Conservation (phyloP, 192 early-diverging fungal species). For the Gaertneriomyces semiglobifer region DNA sequence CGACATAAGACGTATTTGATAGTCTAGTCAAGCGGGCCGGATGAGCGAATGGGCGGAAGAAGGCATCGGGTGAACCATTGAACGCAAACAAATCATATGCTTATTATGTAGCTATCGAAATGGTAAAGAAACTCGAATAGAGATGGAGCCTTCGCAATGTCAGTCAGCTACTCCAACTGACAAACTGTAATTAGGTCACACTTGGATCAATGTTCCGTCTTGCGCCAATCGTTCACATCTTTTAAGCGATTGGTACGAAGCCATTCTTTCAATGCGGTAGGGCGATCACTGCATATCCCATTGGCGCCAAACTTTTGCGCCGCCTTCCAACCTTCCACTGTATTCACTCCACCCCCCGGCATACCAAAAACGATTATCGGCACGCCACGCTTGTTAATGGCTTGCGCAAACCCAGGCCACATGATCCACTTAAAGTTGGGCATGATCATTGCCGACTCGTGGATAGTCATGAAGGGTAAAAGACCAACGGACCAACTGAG, state of each 20-base stretch:
- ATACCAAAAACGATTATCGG: conserved; percentile 45
- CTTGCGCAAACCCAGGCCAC: conserved; percentile 33
- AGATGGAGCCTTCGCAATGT: no score
- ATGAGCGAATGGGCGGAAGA: no score
- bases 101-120: no score
- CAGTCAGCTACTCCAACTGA: no score
- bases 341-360: conserved; percentile 46
- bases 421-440: conserved; percentile 39
- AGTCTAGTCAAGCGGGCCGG: no score
- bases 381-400: conserved; percentile 38
- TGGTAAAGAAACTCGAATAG: no score
- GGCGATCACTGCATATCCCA: conserved; percentile 49
- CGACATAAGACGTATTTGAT: no score
- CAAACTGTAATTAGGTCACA: no score
- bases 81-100: no score
- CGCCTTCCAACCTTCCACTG: conserved; percentile 34
- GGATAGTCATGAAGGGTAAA: conserved; percentile 31
- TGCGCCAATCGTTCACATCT: conserved; percentile 11
- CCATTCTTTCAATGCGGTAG: conserved; percentile 38
- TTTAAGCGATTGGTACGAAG: conserved; percentile 29
- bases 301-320: conserved; percentile 36
- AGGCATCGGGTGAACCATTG: no score
- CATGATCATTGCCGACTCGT: conserved; percentile 40
- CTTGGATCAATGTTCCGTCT: background rate
- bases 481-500: conserved; percentile 35